Evolutionary conservation across 306 rosid genomes (phyloP), one percentile per base, ranked within the genome.

Genomic region (Cercis canadensis): DNA sequence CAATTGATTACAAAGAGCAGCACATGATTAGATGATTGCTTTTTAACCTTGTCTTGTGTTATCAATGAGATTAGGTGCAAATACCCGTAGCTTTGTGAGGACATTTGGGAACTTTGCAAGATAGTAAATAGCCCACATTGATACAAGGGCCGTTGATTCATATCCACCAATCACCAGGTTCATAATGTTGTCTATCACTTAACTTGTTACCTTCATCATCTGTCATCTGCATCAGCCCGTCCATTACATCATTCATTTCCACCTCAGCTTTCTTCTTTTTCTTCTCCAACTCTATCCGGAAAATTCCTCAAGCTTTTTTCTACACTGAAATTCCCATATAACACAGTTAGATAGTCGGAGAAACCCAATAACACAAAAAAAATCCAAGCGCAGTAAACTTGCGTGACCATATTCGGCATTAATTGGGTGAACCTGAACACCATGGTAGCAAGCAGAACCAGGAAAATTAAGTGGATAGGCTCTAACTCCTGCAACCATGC

Each of bases 141-240:
- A 10, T 13, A 51, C 50, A 50, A 80, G 62, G 4, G 82, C 6
- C n/a, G 84, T 77, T 1, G 84, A 63, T 11, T 21, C 17, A 54
- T 80, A 83, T 40, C 85, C 85, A 16, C 24, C 83, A 53, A 65
- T 12, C 13, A 82, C 79, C 7, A 86, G 62, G 76, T 44, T 21
- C 4, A 77, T 65, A 16, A 80, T 83, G 65, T 86, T 86, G 62
- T 83, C 87, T 49, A 83, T 1, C 15, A 83, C 82, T 65, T 86
- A 86, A 64, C 21, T 24, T 67, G 5, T 77, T 59, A 2, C 76
- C 86, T 4, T 83, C 86, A 0, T 65, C 80, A 44, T 83, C 90
- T 58, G 37, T 12, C 12, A 86, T 60, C 11, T 75, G 70, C 76
- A 80, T 86, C n/a, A 86, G 52, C 16, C 86, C 88, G 11, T 83